Percentiles rank a stretch among this genome's conserved stretches.
phyloP scores from a whole-genome alignment of 139 green algal species.

The Edaphochlamys debaryana region DNA sequence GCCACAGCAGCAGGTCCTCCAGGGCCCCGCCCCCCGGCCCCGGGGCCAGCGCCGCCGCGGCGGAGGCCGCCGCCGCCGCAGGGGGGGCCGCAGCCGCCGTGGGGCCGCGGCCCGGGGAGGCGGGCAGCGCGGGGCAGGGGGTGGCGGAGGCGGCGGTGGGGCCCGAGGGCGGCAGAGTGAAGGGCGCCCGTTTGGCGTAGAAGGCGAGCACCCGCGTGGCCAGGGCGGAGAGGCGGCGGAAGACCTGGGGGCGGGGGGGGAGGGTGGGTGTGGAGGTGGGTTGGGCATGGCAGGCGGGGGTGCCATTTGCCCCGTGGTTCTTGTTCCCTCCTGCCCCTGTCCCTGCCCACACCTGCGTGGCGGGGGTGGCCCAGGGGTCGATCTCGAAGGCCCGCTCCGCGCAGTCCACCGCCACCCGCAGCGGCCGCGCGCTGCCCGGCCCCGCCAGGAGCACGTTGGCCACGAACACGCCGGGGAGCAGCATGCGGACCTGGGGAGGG shows the following conservation, averaged over 20 bases:
- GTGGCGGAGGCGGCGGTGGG: background rate
- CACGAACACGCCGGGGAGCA: slow-evolving; percentile 45
- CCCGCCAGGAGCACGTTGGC: slow-evolving; percentile 45
- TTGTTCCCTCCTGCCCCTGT: too few relatives aligned
- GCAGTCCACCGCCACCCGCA: slow-evolving; percentile 51
- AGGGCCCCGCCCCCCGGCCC: slow-evolving; percentile 32
- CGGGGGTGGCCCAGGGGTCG: slow-evolving; percentile 43
- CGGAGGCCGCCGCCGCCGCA: too few relatives aligned
- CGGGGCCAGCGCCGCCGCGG: background rate
- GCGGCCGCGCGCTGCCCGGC: slow-evolving; percentile 40
- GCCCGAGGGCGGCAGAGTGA: background rate
- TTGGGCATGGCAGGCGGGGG: background rate
- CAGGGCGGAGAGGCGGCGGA: slow-evolving; percentile 55
- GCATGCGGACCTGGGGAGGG: slow-evolving; percentile 48
- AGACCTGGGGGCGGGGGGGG: slow-evolving; percentile 54
- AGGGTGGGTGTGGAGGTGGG: background rate
- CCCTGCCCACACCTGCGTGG: slow-evolving; percentile 39
- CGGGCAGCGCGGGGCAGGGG: background rate
- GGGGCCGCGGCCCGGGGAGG: too few relatives aligned
- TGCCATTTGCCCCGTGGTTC: background rate
- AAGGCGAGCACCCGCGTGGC: slow-evolving; percentile 50
- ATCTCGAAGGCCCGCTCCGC: slow-evolving; percentile 35
- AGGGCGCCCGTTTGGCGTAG: slow-evolving; percentile 33
- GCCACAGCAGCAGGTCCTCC: slow-evolving; percentile 73
- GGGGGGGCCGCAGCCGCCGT: background rate